A percentile compares a stretch with the other conserved stretches of the same genome.
Conservation (phyloP, 495 filamentous ascomycete genomes). For the Penicillium antarcticum region DNA sequence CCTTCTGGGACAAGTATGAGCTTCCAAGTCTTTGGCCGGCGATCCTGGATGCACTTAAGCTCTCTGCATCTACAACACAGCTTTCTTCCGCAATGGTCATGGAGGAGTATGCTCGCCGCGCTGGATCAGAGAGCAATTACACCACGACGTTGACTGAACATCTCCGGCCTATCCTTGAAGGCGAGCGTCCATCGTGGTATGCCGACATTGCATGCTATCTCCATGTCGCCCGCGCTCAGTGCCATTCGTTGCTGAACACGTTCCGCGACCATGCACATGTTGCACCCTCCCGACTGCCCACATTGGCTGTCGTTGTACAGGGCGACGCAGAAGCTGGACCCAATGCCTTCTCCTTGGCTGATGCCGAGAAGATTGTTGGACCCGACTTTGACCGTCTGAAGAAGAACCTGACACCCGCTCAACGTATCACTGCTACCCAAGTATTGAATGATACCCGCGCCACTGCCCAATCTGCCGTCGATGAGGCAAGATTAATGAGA, state of each 20-base stretch:
- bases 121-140: slow-evolving; percentile 42
- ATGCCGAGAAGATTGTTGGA: slow-evolving; percentile 80
- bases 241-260: slow-evolving; percentile 79
- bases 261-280: slow-evolving; percentile 87
- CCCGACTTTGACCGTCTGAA: slow-evolving; percentile 84
- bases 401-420: slow-evolving; percentile 75
- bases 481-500: slow-evolving; percentile 74
- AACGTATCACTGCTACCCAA: slow-evolving; percentile 74
- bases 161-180: slow-evolving; percentile 72
- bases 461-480: slow-evolving; percentile 65
- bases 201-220: slow-evolving; percentile 84
- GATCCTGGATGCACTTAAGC: slow-evolving; percentile 63
- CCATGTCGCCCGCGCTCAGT: slow-evolving; percentile 83
- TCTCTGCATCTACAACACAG: slow-evolving; percentile 78
- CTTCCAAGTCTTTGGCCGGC: slow-evolving; percentile 40
- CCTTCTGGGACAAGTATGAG: slow-evolving; percentile 41
- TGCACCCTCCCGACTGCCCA: slow-evolving; percentile 65
- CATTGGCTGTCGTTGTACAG: slow-evolving; percentile 84
- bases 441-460: slow-evolving; percentile 70
- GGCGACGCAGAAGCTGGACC: slow-evolving; percentile 87
- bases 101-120: slow-evolving; percentile 72
- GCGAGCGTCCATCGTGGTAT: slow-evolving; percentile 76
- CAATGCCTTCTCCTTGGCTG: slow-evolving; percentile 81
- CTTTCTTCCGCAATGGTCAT: slow-evolving; percentile 78
- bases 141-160: slow-evolving; percentile 52